These are phyloP conservation scores for Boletellus sp. DNA, from an alignment of 1,284 basidiomycete genomes.

Conservation along the genomic window DNA sequence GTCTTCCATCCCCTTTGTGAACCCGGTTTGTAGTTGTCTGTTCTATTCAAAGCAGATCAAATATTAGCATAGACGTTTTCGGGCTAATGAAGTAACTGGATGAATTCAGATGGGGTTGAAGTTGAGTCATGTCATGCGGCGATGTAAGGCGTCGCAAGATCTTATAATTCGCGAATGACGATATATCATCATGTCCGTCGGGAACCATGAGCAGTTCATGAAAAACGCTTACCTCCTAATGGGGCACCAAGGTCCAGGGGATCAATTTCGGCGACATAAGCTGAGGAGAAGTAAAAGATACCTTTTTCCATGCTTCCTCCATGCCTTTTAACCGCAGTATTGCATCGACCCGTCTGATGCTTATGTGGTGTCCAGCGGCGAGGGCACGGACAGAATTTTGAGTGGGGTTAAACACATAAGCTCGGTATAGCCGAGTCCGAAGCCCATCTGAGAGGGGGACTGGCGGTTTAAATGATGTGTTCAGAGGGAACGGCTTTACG, in stretches of 20 bases:
- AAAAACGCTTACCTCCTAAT: conserved; percentile 45
- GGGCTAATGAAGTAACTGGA: conserved; percentile 1
- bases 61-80: conserved; percentile 16
- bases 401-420: conserved; percentile 56
- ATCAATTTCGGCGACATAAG: conserved; percentile 10
- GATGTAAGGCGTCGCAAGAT: conserved; percentile 59
- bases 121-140: conserved; percentile 50
- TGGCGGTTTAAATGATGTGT: conserved; percentile 75
- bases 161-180: conserved; percentile 68
- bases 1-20: conserved; percentile 65
- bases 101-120: conserved; percentile 67
- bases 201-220: too few species aligned
- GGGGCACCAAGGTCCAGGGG: conserved; percentile 13
- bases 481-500: conserved; percentile 74
- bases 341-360: conserved; percentile 75
- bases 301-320: conserved; percentile 67
- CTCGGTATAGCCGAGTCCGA: conserved; percentile 51
- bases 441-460: conserved; percentile 65
- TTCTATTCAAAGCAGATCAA: conserved; percentile 35
- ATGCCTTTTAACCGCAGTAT: conserved; percentile 77
- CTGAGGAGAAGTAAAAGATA: conserved; percentile 29
- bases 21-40: conserved; percentile 63
- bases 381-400: conserved; percentile 58
- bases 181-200: conserved; percentile 44
- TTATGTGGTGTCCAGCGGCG: conserved; percentile 57